Evolutionary conservation across 1,284 basidiomycete species (phyloP).

Genomic region (Moniliophthora roreri): DNA sequence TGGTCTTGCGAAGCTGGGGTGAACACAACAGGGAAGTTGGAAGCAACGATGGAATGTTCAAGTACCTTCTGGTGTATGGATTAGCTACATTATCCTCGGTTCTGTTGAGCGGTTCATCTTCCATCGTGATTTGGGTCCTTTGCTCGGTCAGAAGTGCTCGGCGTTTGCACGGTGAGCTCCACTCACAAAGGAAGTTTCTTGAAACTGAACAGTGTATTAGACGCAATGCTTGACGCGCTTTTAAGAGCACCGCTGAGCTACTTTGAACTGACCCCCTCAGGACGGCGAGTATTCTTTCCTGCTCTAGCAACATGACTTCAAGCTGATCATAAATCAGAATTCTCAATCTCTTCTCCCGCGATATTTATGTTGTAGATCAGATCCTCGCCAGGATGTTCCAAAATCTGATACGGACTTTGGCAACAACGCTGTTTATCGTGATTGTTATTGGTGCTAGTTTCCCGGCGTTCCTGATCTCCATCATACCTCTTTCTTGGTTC

Average conservation of each 20-base stretch:
- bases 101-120: conserved; percentile 51
- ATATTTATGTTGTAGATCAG: conserved; percentile 91
- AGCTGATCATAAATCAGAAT: conserved; percentile 45
- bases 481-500: conserved; percentile 75
- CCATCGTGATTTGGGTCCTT: conserved; percentile 74
- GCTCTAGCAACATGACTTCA: background rate
- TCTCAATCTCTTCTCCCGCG: conserved; percentile 88
- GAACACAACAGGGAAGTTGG: conserved; percentile 70
- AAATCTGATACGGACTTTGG: conserved; percentile 62
- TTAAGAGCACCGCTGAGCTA: conserved; percentile 84
- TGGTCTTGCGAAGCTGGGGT: conserved; percentile 79
- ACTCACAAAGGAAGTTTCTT: conserved; percentile 7
- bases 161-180: conserved; percentile 64
- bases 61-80: conserved; percentile 64
- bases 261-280: conserved; percentile 84
- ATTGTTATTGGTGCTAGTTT: conserved; percentile 80
- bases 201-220: conserved; percentile 31
- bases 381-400: conserved; percentile 77
- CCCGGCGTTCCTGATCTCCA: conserved; percentile 78
- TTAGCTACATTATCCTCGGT: conserved; percentile 54
- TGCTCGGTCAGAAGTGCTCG: conserved; percentile 78
- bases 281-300: conserved; percentile 48
- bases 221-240: conserved; percentile 67
- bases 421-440: conserved; percentile 70
- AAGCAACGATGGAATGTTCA: conserved; percentile 56